Conservation (phyloP, 73 alveolate genomes). For the Blepharisma stoltei region DNA sequence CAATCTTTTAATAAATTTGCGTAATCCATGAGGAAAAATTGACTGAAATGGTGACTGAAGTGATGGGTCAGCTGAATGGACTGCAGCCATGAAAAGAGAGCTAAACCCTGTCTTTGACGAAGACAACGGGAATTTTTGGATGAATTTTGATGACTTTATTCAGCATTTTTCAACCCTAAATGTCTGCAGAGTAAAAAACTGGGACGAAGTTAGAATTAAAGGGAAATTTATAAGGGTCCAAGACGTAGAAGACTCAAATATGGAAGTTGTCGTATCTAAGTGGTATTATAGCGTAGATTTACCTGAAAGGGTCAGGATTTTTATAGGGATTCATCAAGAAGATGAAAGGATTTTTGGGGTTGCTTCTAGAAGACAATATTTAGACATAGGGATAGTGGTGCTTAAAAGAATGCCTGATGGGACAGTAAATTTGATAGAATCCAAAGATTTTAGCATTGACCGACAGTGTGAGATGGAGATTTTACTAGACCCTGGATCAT, state of each 20-base stretch:
- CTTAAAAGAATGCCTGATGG: conserved; percentile 38
- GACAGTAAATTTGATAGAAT: background rate
- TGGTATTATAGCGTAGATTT: conserved; percentile 71
- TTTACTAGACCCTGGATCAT: conserved; percentile 89
- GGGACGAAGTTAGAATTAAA: conserved; percentile 86
- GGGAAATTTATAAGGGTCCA: conserved; percentile 80
- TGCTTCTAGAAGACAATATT: conserved; percentile 68
- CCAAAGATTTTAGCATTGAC: conserved; percentile 18
- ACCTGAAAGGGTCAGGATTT: conserved; percentile 40
- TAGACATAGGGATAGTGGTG: conserved; percentile 81
- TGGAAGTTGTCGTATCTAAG: conserved; percentile 61
- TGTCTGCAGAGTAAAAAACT: conserved; percentile 78
- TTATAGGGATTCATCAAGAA: conserved; percentile 82
- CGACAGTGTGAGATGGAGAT: conserved; percentile 77
- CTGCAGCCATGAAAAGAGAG: conserved; percentile 47
- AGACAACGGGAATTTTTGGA: conserved; percentile 93
- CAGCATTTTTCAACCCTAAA: conserved; percentile 62
- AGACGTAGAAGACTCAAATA: background rate
- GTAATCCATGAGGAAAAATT: conserved; percentile 94
- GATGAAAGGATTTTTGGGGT: conserved; percentile 92
- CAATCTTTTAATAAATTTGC: conserved; percentile 64
- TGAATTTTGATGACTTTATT: conserved; percentile 84
- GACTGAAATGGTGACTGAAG: conserved; percentile 98
- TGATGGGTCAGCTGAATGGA: conserved; percentile 84
- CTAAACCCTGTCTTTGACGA: conserved; percentile 73